These are phyloP conservation scores for Leccinum boreale DNA, from an alignment of 768 basidiomycete genomes.

Conservation along the genomic window DNA sequence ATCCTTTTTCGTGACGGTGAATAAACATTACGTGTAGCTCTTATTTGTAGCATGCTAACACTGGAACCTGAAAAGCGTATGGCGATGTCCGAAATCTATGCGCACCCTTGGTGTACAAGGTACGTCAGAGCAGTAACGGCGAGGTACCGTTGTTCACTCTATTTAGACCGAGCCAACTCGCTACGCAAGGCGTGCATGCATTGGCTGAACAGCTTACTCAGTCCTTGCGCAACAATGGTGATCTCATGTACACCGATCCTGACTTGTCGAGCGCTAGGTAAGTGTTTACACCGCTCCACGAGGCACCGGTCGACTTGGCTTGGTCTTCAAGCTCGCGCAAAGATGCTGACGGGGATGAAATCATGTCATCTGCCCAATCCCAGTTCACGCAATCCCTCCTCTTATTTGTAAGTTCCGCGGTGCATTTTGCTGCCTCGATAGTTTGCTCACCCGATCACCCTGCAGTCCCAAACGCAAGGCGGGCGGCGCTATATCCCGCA, in stretches of 20 bases:
- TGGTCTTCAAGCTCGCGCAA: slow-evolving; percentile 17
- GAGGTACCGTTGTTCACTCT: neutral
- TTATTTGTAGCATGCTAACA: slow-evolving; percentile 72
- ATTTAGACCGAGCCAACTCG: slow-evolving; percentile 66
- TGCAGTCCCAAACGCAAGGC: slow-evolving; percentile 77
- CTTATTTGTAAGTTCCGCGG: slow-evolving; percentile 61
- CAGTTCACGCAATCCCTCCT: slow-evolving; percentile 81
- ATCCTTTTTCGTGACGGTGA: neutral
- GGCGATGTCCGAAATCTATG: slow-evolving; percentile 52
- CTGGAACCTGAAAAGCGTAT: slow-evolving; percentile 67
- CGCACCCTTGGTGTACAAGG: slow-evolving; percentile 78
- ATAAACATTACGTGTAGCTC: slow-evolving; percentile 43
- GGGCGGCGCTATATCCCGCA: slow-evolving; percentile 71
- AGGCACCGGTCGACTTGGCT: neutral
- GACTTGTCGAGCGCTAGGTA: slow-evolving; percentile 36
- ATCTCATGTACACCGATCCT: slow-evolving; percentile 70
- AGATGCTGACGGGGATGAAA: slow-evolving; percentile 56
- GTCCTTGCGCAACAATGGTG: slow-evolving; percentile 64
- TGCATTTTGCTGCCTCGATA: neutral
- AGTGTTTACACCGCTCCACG: slow-evolving; percentile 8
- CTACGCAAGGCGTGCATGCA: slow-evolving; percentile 43
- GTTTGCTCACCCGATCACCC: neutral
- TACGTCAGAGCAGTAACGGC: slow-evolving; percentile 26
- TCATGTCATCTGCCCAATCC: slow-evolving; percentile 59
- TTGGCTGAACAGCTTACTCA: slow-evolving; percentile 73